Base-by-base conservation (phyloP, 2,329 filamentous ascomycete genomes). In the Peltaster fructicola region DNA sequence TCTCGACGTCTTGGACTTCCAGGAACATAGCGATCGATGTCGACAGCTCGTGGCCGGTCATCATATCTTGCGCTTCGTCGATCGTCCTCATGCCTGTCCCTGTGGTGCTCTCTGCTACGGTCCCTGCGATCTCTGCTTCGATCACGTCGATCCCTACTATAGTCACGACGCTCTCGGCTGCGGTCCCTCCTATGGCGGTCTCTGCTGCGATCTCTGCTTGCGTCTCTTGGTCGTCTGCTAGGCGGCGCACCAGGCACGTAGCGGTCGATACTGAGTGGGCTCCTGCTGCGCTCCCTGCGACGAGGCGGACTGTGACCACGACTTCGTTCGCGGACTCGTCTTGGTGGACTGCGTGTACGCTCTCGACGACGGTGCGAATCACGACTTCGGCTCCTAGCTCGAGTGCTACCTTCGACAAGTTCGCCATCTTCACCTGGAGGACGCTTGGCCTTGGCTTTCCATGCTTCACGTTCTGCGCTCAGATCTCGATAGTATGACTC, bases 21-120 rank as follows among this genome's bases (percentile, higher is more conserved):
- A n/a, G 46, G 46, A 3, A 50, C 33, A 33, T 50, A 50, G 2
- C 46, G 39, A 33, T 50, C 47, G 18, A 46, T 46, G n/a, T 44
- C 40, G 7, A 20, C 29, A 5, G 23, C 15, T 16, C 28, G 27
- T 8, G 31, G 15, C 11, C 31, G 30, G 17, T 38, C 34, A 8
- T 39, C 38, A 15, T 37, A 26, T 13, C 33, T 34, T 7, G 38
- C 33, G 3, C 40, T 14, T 12, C 21, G n/a, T 18, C 29, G 14
- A 12, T 25, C 26, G 8, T 36, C 37, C 16, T 32, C 13, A 17
- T 37, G 38, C 20, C 41, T 31, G 14, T 39, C 41, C n/a, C 43
- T 37, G 6, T 45, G 41, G 7, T 44, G 37, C 1, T 49, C 45
- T 3, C 44, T 36, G 5, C 45, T 42, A 5, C 41, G 20, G 10